These are phyloP conservation scores for Globisporangium cystogenes DNA, from an alignment of 352 stramenopile species.

Conservation along the genomic window DNA sequence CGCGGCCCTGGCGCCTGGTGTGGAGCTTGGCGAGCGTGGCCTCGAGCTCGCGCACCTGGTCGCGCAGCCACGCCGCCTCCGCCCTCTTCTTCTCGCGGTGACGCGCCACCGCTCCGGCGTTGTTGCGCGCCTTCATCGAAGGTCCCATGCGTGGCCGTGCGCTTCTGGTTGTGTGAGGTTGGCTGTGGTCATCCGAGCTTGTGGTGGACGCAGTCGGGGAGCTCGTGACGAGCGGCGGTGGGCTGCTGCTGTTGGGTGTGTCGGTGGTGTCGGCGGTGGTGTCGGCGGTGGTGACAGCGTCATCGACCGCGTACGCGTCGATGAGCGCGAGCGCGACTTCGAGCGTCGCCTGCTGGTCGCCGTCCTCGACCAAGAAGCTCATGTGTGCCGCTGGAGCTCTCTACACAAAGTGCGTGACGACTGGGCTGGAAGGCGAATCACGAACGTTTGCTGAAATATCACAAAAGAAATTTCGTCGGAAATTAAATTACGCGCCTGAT, in stretches of 20 bases:
- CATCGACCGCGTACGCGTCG: slow-evolving; percentile 8
- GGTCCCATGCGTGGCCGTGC: background rate
- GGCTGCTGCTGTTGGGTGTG: slow-evolving; percentile 1
- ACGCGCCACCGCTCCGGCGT: slow-evolving; percentile 9
- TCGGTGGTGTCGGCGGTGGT: background rate
- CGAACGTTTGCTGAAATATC: too few species aligned
- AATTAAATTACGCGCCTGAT: too few species aligned
- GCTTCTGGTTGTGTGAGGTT: background rate
- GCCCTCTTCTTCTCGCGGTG: slow-evolving; percentile 12
- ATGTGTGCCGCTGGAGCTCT: slow-evolving; percentile 7
- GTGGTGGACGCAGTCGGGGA: background rate
- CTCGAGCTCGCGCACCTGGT: slow-evolving; percentile 9
- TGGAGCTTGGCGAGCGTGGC: slow-evolving; percentile 6
- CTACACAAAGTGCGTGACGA: too few species aligned
- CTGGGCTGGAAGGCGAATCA: background rate
- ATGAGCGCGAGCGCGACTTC: slow-evolving; percentile 17
- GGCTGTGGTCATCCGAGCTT: background rate
- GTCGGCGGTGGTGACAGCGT: background rate
- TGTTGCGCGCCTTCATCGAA: slow-evolving; percentile 3
- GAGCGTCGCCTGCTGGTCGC: slow-evolving; percentile 15
- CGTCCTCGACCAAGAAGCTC: slow-evolving; percentile 14
- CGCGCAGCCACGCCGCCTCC: slow-evolving; percentile 5
- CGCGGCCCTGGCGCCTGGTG: background rate
- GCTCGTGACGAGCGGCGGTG: background rate
- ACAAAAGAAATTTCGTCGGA: too few species aligned